These are phyloP conservation scores for Mollisiaceae sp. DNA, from an alignment of 2,329 filamentous ascomycete species.

Conservation along the genomic window DNA sequence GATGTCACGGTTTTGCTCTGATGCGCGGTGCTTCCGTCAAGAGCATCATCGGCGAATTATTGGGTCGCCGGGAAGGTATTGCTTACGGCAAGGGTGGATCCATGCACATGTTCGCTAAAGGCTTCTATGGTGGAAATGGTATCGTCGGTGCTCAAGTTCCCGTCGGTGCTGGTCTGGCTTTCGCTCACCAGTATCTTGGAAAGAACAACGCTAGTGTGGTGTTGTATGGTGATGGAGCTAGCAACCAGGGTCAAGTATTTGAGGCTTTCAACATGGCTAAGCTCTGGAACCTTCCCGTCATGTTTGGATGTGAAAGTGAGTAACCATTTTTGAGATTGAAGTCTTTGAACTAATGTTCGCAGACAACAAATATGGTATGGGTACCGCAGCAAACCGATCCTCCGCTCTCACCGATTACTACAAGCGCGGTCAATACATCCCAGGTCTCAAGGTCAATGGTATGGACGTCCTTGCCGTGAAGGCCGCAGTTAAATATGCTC, in stretches of 20 bases:
- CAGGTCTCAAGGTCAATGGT: constrained; percentile 98
- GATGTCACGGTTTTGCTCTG: constrained; percentile 96
- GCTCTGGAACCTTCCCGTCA: constrained; percentile 93
- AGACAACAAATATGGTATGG: constrained; percentile 99
- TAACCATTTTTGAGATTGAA: constrained; percentile 35
- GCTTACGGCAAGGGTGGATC: constrained; percentile 98
- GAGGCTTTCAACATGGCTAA: constrained; percentile 99
- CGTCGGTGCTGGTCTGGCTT: constrained; percentile 93
- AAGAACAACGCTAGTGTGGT: constrained; percentile 86
- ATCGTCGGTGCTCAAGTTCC: constrained; percentile 99
- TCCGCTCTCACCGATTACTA: constrained; percentile 99
- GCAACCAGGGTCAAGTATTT: constrained; percentile 99
- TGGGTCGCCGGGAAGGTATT: constrained; percentile 94
- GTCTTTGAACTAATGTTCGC: constrained; percentile 37
- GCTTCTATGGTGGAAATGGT: constrained; percentile 98
- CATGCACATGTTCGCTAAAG: constrained; percentile 99
- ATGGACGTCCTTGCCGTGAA: constrained; percentile 99
- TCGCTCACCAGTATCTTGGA: constrained; percentile 92
- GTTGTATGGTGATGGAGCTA: constrained; percentile 96
- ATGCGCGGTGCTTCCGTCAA: constrained; percentile 93
- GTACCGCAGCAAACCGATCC: constrained; percentile 91
- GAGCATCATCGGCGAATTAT: constrained; percentile 93
- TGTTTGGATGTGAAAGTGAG: constrained; percentile 98
- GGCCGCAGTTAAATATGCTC: constrained; percentile 92
- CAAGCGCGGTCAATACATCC: constrained; percentile 99